Conservation (phyloP, 1,284 basidiomycete species). For the Trichosporon coremiiforme region DNA sequence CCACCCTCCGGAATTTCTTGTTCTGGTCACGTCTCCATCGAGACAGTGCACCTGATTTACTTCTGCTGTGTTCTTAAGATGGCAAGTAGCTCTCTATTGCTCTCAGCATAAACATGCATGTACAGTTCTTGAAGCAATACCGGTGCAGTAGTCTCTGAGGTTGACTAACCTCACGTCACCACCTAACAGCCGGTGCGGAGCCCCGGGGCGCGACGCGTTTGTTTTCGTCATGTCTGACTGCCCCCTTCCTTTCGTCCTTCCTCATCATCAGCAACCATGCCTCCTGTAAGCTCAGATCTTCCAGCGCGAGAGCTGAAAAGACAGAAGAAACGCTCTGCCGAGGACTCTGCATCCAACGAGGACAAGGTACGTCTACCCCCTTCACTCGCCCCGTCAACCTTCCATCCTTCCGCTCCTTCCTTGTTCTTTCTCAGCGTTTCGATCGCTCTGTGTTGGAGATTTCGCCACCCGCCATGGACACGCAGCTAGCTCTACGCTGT, state of each 20-base stretch:
- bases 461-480: neutral
- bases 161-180: constrained; percentile 2
- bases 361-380: neutral
- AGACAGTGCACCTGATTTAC: too few relatives aligned
- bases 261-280: neutral
- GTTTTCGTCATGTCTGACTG: constrained; percentile 1
- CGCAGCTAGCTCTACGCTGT: neutral
- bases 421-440: neutral
- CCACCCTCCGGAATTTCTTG: too few relatives aligned
- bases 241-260: constrained; percentile 1
- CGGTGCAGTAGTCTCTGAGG: neutral
- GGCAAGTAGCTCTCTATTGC: too few relatives aligned
- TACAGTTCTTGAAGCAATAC: too few relatives aligned
- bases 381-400: neutral
- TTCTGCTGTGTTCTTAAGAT: too few relatives aligned
- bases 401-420: neutral
- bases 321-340: constrained; percentile 9
- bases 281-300: neutral
- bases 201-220: constrained; percentile 9
- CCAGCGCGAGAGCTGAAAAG: neutral
- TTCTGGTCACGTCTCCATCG: too few relatives aligned
- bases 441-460: too few relatives aligned
- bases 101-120: too few relatives aligned
- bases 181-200: neutral
- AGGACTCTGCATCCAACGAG: neutral